phyloP scores from a whole-genome alignment of 1,284 basidiomycete genomes.

The Leccinum olivaceoglutinosum region DNA sequence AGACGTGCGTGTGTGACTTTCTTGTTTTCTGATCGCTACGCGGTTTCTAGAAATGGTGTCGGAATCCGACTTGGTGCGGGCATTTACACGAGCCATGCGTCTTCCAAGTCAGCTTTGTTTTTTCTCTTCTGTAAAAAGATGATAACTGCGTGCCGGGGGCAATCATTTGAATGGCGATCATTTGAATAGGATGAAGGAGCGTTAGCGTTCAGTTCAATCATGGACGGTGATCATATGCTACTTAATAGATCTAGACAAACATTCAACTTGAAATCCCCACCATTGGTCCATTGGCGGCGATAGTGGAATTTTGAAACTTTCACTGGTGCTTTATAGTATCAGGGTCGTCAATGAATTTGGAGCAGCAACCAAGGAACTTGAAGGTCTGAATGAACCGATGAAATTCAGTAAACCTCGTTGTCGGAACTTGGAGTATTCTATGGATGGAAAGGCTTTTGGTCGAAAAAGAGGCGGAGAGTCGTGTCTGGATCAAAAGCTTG shows the following conservation, averaged over 20 bases:
- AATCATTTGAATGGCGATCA: too few relatives aligned
- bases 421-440: not conserved
- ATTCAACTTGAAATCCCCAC: too few relatives aligned
- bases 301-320: slow-evolving; percentile 20
- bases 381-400: slow-evolving; percentile 11
- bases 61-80: slow-evolving; percentile 25
- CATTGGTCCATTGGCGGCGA: too few relatives aligned
- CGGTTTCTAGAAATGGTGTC: slow-evolving; percentile 4
- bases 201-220: too few relatives aligned
- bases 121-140: not conserved
- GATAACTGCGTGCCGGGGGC: too few relatives aligned
- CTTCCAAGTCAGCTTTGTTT: slow-evolving; percentile 20
- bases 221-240: too few relatives aligned
- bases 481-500: not conserved
- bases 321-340: slow-evolving; percentile 7
- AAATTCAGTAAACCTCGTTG: slow-evolving; percentile 11
- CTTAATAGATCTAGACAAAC: too few relatives aligned
- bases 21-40: slow-evolving; percentile 7
- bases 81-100: slow-evolving; percentile 20
- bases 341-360: slow-evolving; percentile 23
- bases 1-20: not conserved
- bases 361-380: slow-evolving; percentile 7
- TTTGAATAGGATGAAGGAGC: too few relatives aligned
- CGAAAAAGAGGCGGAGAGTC: not conserved
- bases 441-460: not conserved